Evolutionary conservation across 345 rosid species (phyloP).

Genomic region (Pseudoturritis turrita): DNA sequence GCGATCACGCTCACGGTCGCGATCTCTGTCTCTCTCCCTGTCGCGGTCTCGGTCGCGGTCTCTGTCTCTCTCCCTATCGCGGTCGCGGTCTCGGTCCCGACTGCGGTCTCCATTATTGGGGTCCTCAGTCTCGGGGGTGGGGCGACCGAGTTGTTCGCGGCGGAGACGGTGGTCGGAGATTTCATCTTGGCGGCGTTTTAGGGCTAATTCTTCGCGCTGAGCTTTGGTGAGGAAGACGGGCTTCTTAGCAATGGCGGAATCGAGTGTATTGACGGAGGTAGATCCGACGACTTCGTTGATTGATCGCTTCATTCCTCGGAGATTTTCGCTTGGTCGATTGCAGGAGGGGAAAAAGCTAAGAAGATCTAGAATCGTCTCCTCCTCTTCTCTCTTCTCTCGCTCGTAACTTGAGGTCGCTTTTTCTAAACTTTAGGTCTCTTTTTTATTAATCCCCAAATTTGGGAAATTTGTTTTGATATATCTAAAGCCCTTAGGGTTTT

Average conservation of each 20-base stretch:
- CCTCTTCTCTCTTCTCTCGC: neutral
- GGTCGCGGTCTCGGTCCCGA: slow-evolving; percentile 33
- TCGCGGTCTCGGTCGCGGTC: slow-evolving; percentile 31
- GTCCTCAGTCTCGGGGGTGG: slow-evolving; percentile 24
- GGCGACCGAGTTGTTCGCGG: slow-evolving; percentile 29
- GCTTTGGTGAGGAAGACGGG: slow-evolving; percentile 64
- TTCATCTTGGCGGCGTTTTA: slow-evolving; percentile 75
- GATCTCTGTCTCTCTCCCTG: slow-evolving; percentile 30
- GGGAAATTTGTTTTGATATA: neutral
- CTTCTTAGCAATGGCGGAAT: slow-evolving; percentile 25
- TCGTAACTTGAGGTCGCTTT: neutral
- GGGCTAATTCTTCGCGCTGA: slow-evolving; percentile 66
- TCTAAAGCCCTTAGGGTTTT: neutral
- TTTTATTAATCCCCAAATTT: neutral
- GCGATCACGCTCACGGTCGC: slow-evolving; percentile 40
- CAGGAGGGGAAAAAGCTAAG: slow-evolving; percentile 51
- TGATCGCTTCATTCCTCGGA: slow-evolving; percentile 38
- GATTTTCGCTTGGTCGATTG: slow-evolving; percentile 46
- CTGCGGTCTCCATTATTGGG: neutral
- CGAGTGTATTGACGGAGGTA: slow-evolving; percentile 15
- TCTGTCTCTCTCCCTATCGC: slow-evolving; percentile 35
- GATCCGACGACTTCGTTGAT: slow-evolving; percentile 29
- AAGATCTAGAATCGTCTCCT: neutral
- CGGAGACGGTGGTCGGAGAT: slow-evolving; percentile 42
- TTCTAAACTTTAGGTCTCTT: neutral